Conservation (phyloP, 345 rosid species). For the Sonneratia alba region DNA sequence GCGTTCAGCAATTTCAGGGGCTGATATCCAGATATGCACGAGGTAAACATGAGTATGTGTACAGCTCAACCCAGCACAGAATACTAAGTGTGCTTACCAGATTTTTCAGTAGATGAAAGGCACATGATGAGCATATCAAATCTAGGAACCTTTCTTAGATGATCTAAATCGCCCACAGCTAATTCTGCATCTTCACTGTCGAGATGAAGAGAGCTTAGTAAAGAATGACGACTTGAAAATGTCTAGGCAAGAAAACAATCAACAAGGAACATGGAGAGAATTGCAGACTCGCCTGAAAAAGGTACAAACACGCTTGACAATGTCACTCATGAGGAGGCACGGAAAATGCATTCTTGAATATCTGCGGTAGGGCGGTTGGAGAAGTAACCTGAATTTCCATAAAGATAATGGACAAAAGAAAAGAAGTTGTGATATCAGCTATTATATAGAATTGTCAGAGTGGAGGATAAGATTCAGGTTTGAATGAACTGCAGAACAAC, state of each 20-base stretch:
- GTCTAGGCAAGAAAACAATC: background rate
- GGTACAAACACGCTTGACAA: constrained; percentile 55
- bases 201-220: constrained; percentile 2
- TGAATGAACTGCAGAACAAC: background rate
- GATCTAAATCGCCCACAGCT: constrained; percentile 60
- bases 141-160: constrained; percentile 78
- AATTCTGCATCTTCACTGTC: constrained; percentile 63
- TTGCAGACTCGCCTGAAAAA: constrained; percentile 46
- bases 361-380: constrained; percentile 66
- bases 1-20: no score
- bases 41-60: no score
- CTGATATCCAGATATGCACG: no score
- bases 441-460: background rate
- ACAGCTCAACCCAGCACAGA: no score
- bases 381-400: constrained; percentile 38
- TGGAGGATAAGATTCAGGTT: background rate
- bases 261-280: background rate
- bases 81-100: constrained; percentile 35
- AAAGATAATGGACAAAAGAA: constrained; percentile 1
- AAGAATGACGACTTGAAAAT: no score
- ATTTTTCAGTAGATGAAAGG: constrained; percentile 60
- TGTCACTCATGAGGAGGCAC: constrained; percentile 56
- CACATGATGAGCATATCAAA: constrained; percentile 67
- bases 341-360: constrained; percentile 69
- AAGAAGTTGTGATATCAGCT: background rate